Conservation (phyloP, 2,329 filamentous ascomycete genomes). For the Simplicillium aogashimaense region DNA sequence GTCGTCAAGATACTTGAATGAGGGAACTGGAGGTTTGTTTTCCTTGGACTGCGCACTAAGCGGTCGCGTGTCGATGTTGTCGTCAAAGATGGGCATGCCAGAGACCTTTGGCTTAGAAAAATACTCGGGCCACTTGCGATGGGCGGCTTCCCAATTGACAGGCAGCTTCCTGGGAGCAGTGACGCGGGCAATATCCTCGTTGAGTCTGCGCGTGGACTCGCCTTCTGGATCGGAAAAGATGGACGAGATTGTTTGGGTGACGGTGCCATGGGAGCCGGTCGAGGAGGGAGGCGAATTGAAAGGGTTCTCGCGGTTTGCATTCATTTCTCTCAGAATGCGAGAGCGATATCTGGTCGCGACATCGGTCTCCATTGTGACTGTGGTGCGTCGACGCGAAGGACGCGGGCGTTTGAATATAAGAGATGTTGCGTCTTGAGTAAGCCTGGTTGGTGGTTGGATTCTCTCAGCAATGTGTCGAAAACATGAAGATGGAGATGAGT, state of each 20-base stretch:
- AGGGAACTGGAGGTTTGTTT: conserved; percentile 28
- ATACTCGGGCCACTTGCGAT: conserved; percentile 44
- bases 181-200: conserved; percentile 36
- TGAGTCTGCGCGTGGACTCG: conserved; percentile 41
- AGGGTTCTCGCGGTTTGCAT: conserved; percentile 41
- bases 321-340: conserved; percentile 41
- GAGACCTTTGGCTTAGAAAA: conserved; percentile 28
- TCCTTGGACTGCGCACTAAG: conserved; percentile 30
- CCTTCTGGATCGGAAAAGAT: conserved; percentile 42
- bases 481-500: too few relatives aligned
- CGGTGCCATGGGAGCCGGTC: conserved; percentile 46
- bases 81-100: conserved; percentile 14
- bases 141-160: conserved; percentile 33
- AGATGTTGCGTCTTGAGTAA: background rate
- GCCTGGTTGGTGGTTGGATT: background rate
- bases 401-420: conserved; percentile 9
- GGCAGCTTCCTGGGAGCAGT: conserved; percentile 27
- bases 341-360: conserved; percentile 31
- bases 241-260: conserved; percentile 42
- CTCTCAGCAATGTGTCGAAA: background rate
- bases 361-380: conserved; percentile 27
- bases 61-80: conserved; percentile 25
- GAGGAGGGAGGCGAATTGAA: conserved; percentile 50
- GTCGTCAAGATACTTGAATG: conserved; percentile 23
- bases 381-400: conserved; percentile 14